phyloP scores from a whole-genome alignment of 306 rosid genomes.

The Fagus crenata region DNA sequence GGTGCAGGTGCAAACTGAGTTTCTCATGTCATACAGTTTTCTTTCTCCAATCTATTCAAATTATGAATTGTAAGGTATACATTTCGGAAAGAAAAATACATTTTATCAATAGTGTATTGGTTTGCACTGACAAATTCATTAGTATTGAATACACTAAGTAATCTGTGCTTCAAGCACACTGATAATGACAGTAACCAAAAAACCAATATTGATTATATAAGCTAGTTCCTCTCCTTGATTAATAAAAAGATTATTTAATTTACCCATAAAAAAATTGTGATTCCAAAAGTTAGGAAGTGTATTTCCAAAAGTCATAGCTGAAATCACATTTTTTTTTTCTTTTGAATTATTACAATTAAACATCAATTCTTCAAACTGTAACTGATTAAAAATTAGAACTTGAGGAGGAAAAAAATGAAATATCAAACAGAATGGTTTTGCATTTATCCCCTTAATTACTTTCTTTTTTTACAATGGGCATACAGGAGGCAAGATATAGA shows the following conservation, averaged over 20 bases:
- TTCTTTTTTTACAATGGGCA: not conserved
- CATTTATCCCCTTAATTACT: not conserved
- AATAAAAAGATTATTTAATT: too few relatives aligned
- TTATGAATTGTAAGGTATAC: too few relatives aligned
- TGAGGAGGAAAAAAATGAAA: not conserved
- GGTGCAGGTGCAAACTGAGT: not conserved
- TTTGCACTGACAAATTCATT: too few relatives aligned
- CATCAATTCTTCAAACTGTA: not conserved
- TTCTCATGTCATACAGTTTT: too few relatives aligned
- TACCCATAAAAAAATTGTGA: not conserved
- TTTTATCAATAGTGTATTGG: too few relatives aligned
- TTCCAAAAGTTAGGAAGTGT: not conserved
- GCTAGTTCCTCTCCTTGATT: too few relatives aligned
- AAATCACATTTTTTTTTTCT: not conserved
- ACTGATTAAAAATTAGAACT: not conserved
- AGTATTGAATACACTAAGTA: too few relatives aligned
- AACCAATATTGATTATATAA: too few relatives aligned
- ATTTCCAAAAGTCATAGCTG: not conserved
- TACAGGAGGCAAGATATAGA: not conserved
- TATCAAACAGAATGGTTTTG: not conserved
- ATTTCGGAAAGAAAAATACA: too few relatives aligned
- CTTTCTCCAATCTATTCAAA: too few relatives aligned
- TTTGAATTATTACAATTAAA: not conserved
- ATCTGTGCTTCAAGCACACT: too few relatives aligned
- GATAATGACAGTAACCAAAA: too few relatives aligned